phyloP scores from a whole-genome alignment of 176 grass and related monocot species.

The Luzula sylvatica region DNA sequence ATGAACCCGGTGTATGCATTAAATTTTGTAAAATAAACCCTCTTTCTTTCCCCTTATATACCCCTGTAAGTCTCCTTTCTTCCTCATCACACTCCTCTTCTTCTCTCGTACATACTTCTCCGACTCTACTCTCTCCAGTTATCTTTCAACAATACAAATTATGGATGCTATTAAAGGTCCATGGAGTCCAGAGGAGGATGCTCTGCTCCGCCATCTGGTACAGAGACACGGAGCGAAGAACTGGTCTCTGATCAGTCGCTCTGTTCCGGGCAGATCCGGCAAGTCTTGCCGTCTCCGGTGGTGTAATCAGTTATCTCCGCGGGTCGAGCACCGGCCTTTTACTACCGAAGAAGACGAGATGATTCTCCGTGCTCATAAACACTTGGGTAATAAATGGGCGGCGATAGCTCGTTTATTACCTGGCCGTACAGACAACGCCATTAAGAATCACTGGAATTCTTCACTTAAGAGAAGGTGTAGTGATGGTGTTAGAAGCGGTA shows the following conservation, averaged over 20 bases:
- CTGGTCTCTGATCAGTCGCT: constrained; percentile 75
- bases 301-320: constrained; percentile 95
- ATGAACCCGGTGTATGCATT: not conserved
- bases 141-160: not conserved
- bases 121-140: not conserved
- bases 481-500: not conserved
- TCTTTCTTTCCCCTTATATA: constrained; percentile 1
- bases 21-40: not conserved
- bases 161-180: constrained; percentile 63
- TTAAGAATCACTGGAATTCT: constrained; percentile 99
- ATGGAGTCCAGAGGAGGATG: constrained; percentile 95
- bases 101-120: not conserved
- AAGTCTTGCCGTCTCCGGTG: constrained; percentile 95
- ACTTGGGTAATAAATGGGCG: constrained; percentile 82
- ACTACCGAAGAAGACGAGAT: constrained; percentile 62
- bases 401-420: constrained; percentile 75
- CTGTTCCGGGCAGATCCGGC: constrained; percentile 72
- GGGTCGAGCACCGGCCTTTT: constrained; percentile 98
- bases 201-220: constrained; percentile 60
- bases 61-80: not conserved
- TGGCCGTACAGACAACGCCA: constrained; percentile 90
- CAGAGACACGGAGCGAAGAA: constrained; percentile 73
- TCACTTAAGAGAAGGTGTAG: constrained; percentile 59
- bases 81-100: not conserved
- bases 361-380: constrained; percentile 63